Conservation (phyloP, 805 yeast species). For the Ogataea siamensis region DNA sequence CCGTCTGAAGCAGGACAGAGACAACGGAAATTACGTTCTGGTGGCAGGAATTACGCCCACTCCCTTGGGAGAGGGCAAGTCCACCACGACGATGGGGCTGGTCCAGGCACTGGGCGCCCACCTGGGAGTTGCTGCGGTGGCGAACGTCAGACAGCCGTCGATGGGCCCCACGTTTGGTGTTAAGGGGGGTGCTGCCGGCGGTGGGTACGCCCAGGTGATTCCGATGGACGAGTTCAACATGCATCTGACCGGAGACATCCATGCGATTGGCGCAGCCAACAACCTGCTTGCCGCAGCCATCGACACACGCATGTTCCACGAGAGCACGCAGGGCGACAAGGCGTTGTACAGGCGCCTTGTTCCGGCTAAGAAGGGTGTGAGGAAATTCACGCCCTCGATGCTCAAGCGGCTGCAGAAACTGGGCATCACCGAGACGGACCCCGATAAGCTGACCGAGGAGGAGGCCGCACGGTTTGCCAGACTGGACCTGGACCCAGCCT, state of each 20-base stretch:
- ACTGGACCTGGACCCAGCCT: constrained; percentile 72
- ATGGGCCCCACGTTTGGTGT: constrained; percentile 90
- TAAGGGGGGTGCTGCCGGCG: constrained; percentile 91
- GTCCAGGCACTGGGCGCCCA: constrained; percentile 82
- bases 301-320: constrained; percentile 85
- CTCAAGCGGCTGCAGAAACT: constrained; percentile 62
- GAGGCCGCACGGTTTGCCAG: constrained; percentile 64
- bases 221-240: constrained; percentile 88
- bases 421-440: constrained; percentile 67
- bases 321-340: constrained; percentile 67
- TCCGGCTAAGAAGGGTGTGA: constrained; percentile 68
- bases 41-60: constrained; percentile 87
- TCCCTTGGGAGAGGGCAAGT: constrained; percentile 83
- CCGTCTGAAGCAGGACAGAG: constrained; percentile 53
- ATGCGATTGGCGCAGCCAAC: constrained; percentile 80
- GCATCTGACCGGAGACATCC: constrained; percentile 85
- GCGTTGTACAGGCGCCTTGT: constrained; percentile 73
- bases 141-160: constrained; percentile 83
- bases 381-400: constrained; percentile 69
- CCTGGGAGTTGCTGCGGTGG: constrained; percentile 63
- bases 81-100: constrained; percentile 79
- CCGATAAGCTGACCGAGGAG: constrained; percentile 68
- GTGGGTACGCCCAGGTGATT: constrained; percentile 83
- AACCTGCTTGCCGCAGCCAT: constrained; percentile 81
- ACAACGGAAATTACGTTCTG: constrained; percentile 68